Percentiles rank a stretch among this genome's conserved stretches.
These are phyloP conservation scores for Lophiotrema nucula DNA, from an alignment of 495 filamentous ascomycete species.

Conservation along the genomic window DNA sequence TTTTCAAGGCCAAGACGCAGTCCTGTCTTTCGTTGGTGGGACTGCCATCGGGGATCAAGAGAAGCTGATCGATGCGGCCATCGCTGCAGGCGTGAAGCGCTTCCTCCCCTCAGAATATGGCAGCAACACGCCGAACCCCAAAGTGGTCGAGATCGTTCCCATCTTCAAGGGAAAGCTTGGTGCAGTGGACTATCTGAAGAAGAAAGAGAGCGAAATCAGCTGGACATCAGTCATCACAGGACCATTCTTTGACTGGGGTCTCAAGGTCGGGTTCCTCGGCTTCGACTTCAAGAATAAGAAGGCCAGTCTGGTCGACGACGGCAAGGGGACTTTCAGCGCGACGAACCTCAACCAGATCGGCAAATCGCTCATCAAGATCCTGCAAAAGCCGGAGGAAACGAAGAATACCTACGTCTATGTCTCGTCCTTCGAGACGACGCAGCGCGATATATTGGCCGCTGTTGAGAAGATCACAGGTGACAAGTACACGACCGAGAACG, in stretches of 20 bases:
- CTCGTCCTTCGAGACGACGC: slow-evolving; percentile 46
- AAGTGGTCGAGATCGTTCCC: slow-evolving; percentile 44
- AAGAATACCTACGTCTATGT: slow-evolving; percentile 52
- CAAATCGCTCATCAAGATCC: slow-evolving; percentile 43
- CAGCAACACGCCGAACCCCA: slow-evolving; percentile 40
- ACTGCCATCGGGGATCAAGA: slow-evolving; percentile 32
- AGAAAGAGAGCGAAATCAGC: slow-evolving; percentile 44
- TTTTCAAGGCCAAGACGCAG: slow-evolving; percentile 51
- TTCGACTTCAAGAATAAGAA: slow-evolving; percentile 45
- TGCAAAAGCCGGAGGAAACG: slow-evolving; percentile 45
- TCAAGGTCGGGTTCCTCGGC: slow-evolving; percentile 46
- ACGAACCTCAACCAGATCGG: slow-evolving; percentile 47
- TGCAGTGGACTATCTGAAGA: slow-evolving; percentile 48
- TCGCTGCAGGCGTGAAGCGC: slow-evolving; percentile 42
- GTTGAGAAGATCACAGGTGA: slow-evolving; percentile 47
- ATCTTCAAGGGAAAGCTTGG: slow-evolving; percentile 49
- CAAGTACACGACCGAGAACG: slow-evolving; percentile 45
- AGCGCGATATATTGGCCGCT: slow-evolving; percentile 48
- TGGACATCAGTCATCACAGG: slow-evolving; percentile 54
- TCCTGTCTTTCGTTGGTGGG: slow-evolving; percentile 44
- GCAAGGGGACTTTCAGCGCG: slow-evolving; percentile 41
- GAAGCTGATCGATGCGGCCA: slow-evolving; percentile 42
- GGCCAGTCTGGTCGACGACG: slow-evolving; percentile 49
- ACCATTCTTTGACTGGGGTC: slow-evolving; percentile 52
- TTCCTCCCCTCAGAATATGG: slow-evolving; percentile 47